A percentile compares a stretch with the other conserved stretches of the same genome.
Conservation (phyloP, 2,329 filamentous ascomycete genomes). For the Exophiala phaeomuriformis region DNA sequence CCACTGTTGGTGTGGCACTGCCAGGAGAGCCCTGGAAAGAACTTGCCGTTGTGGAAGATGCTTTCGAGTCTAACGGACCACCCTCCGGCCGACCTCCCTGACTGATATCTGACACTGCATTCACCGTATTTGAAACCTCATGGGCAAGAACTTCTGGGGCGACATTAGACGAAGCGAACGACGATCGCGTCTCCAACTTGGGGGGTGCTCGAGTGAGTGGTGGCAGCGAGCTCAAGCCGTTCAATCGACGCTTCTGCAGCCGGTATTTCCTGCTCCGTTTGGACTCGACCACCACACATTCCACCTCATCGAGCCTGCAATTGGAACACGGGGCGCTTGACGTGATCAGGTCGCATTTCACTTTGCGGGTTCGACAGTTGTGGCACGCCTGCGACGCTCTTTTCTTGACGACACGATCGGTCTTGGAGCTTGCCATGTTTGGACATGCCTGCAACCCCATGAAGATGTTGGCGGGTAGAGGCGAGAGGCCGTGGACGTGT, state of each 20-base stretch:
- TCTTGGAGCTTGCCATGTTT: background rate
- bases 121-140: background rate
- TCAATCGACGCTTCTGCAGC: conserved; percentile 21
- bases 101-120: background rate
- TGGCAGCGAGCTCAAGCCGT: conserved; percentile 9
- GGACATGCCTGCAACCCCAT: background rate
- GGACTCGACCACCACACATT: conserved; percentile 20
- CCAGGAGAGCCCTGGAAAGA: background rate
- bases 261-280: conserved; percentile 21
- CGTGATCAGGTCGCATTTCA: conserved; percentile 31
- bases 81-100: too few relatives aligned
- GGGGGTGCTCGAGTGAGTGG: conserved; percentile 11
- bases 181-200: background rate
- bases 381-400: conserved; percentile 31
- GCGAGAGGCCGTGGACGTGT: background rate
- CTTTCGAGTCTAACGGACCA: background rate
- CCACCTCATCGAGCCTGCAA: conserved; percentile 17
- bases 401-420: conserved; percentile 14
- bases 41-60: background rate
- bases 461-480: background rate
- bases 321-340: conserved; percentile 19
- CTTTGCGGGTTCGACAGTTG: conserved; percentile 33
- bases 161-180: background rate
- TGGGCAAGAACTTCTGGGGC: background rate
- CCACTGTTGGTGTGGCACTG: background rate